Percentiles rank a stretch among this genome's conserved stretches.
Evolutionary conservation across 352 stramenopile genomes (phyloP).

Genomic region (Pythium oligandrum): DNA sequence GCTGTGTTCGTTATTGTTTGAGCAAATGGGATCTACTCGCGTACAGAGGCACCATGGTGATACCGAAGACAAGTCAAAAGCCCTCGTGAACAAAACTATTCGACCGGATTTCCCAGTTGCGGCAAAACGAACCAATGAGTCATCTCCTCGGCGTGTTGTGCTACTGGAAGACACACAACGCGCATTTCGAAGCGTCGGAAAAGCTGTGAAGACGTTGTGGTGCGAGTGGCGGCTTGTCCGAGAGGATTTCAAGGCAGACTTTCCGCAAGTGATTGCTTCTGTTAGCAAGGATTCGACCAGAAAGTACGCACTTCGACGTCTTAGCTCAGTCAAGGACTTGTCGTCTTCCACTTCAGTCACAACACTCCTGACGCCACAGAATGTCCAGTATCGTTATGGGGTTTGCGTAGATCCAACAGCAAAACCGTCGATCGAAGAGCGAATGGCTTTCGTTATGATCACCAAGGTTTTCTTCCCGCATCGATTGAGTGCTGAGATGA

Average conservation of each 20-base stretch:
- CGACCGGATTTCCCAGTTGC: too few relatives aligned
- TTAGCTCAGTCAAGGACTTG: too few relatives aligned
- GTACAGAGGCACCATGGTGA: neutral
- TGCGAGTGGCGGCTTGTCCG: slow-evolving; percentile 37
- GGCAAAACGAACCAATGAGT: too few relatives aligned
- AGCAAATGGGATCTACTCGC: slow-evolving; percentile 1
- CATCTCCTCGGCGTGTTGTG: too few relatives aligned
- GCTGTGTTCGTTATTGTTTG: slow-evolving; percentile 23
- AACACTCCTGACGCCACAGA: too few relatives aligned
- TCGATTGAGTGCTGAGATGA: slow-evolving; percentile 15
- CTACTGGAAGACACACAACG: slow-evolving; percentile 1
- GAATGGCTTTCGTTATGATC: slow-evolving; percentile 23
- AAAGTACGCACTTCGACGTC: too few relatives aligned
- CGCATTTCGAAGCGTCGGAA: slow-evolving; percentile 11
- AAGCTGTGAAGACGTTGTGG: slow-evolving; percentile 32
- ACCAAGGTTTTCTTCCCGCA: slow-evolving; percentile 35
- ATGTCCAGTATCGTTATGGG: too few relatives aligned
- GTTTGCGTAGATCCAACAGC: too few relatives aligned
- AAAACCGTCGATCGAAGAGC: neutral
- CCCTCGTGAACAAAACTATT: too few relatives aligned
- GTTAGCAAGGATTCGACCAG: too few relatives aligned
- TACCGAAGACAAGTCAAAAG: too few relatives aligned
- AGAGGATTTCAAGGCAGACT: slow-evolving; percentile 15
- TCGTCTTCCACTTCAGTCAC: too few relatives aligned
- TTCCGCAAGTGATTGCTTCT: slow-evolving; percentile 8